Evolutionary conservation across 192 early-diverging fungal species (phyloP).

Genomic region (Podila epigama): DNA sequence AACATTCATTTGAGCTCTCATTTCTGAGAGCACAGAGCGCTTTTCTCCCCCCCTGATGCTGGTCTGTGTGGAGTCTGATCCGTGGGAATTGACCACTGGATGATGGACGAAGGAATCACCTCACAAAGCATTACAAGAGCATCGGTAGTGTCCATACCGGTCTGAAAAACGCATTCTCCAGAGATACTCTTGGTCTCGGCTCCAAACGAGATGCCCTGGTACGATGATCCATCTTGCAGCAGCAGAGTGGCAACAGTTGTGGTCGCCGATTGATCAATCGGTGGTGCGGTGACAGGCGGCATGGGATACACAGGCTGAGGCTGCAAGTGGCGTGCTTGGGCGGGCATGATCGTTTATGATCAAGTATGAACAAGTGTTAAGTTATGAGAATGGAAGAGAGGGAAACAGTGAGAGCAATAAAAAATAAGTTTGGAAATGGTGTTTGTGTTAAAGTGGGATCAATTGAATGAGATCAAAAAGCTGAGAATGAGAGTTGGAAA

Average conservation of each 20-base stretch:
- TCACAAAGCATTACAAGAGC: neutral
- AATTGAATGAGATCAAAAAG: neutral
- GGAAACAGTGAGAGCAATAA: neutral
- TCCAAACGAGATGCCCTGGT: conserved; percentile 93
- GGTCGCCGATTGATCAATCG: conserved; percentile 30
- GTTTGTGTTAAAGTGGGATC: neutral
- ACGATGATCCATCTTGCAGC: conserved; percentile 86
- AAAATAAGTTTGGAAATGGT: neutral
- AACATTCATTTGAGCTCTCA: no score
- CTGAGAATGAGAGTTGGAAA: neutral
- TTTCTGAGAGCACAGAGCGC: no score
- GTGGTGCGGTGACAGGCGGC: conserved; percentile 42
- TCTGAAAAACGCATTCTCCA: conserved; percentile 99
- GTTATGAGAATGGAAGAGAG: neutral
- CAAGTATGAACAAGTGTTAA: no score
- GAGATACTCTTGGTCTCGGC: conserved; percentile 83
- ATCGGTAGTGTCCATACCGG: no score
- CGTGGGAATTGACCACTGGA: neutral
- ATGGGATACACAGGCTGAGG: conserved; percentile 3
- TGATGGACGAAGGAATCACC: no score
- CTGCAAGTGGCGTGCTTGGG: neutral
- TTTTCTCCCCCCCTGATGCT: neutral
- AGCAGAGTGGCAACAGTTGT: conserved; percentile 71
- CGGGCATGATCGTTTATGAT: neutral
- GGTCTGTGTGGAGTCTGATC: neutral